Evolutionary conservation across 2,329 filamentous ascomycete genomes (phyloP).

Genomic region (Ophiostoma ips): DNA sequence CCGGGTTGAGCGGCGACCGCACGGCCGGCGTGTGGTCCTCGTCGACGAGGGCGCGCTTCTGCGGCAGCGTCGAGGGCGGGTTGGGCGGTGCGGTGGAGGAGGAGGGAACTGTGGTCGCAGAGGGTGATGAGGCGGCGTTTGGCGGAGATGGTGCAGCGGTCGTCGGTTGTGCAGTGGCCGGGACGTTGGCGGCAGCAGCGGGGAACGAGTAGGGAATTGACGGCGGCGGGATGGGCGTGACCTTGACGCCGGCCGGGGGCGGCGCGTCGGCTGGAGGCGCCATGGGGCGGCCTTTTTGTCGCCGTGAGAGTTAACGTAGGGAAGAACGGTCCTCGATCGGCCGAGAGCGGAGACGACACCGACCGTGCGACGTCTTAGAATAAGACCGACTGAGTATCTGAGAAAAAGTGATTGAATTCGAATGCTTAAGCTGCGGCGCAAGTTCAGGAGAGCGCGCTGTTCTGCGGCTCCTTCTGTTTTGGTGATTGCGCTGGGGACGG

Average conservation of each 20-base stretch:
- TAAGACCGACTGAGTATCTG: background rate
- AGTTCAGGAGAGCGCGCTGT: constrained; percentile 3
- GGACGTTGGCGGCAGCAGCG: constrained; percentile 6
- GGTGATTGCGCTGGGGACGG: constrained; percentile 1
- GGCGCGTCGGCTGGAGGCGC: background rate
- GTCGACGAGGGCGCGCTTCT: constrained; percentile 49
- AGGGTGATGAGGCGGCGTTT: background rate
- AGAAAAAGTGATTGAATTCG: background rate
- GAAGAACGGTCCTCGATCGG: too few relatives aligned
- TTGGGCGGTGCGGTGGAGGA: constrained; percentile 2
- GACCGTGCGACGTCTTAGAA: too few relatives aligned
- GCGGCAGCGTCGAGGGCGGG: constrained; percentile 30
- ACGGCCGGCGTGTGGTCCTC: constrained; percentile 58
- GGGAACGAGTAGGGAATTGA: constrained; percentile 8
- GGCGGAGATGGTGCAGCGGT: constrained; percentile 15
- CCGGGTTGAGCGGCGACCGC: constrained; percentile 62
- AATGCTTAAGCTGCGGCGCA: background rate
- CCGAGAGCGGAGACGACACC: too few relatives aligned
- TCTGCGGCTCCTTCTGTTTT: background rate
- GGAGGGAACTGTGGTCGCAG: too few relatives aligned
- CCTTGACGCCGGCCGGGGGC: constrained; percentile 6
- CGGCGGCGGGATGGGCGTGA: constrained; percentile 14
- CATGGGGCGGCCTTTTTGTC: background rate
- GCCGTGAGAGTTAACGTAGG: too few relatives aligned
- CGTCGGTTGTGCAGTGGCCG: constrained; percentile 8